Conservation (phyloP, 768 basidiomycete genomes). For the Lentinula edodes region DNA sequence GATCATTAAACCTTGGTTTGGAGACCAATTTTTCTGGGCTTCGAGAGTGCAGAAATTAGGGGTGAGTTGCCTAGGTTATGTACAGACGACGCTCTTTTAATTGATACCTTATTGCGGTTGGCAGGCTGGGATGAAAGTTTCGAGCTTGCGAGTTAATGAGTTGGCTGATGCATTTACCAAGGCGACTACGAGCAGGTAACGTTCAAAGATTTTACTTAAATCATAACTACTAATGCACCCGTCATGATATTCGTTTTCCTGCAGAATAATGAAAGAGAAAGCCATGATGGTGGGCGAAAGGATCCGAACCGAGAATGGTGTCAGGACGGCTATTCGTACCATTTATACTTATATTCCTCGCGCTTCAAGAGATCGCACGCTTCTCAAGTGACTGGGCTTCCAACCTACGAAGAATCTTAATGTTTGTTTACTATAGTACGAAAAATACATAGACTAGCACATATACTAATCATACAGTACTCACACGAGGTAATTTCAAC, state of each 20-base stretch:
- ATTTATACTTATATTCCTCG: constrained; percentile 49
- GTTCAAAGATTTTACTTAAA: constrained; percentile 10
- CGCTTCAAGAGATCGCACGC: constrained; percentile 17
- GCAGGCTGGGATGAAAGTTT: constrained; percentile 46
- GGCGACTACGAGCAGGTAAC: constrained; percentile 47
- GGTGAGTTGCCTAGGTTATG: constrained; percentile 25
- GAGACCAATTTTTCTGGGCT: constrained; percentile 66
- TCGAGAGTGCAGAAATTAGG: constrained; percentile 43
- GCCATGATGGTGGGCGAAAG: constrained; percentile 37
- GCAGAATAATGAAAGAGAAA: constrained; percentile 55
- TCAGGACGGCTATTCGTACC: constrained; percentile 47
- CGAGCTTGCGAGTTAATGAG: constrained; percentile 39
- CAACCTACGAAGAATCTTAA: neutral
- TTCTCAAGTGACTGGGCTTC: neutral
- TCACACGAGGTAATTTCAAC: too few species aligned
- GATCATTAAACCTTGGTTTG: constrained; percentile 68
- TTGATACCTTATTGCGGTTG: neutral
- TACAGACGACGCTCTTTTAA: neutral
- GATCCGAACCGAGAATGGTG: constrained; percentile 49
- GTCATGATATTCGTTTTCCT: neutral
- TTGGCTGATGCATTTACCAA: constrained; percentile 48
- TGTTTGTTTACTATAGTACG: neutral
- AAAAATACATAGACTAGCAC: too few species aligned
- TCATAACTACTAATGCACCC: neutral
- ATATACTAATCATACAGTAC: too few species aligned